Evolutionary conservation across 2,329 filamentous ascomycete genomes (phyloP).

Genomic region (Ciborinia camelliae): DNA sequence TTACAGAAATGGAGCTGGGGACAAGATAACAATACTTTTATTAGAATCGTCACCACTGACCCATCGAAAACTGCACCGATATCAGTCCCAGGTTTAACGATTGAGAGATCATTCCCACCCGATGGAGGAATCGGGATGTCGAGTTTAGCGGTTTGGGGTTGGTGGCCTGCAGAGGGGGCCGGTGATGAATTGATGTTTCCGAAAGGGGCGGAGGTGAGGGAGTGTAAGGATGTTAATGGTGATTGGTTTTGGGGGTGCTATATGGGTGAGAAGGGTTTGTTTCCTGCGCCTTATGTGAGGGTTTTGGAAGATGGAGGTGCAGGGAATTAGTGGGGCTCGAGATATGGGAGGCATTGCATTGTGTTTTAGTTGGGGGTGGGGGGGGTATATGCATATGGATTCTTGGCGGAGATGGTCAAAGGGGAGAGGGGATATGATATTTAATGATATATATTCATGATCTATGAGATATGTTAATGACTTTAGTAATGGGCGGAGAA

Average conservation of each 20-base stretch:
- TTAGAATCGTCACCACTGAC: conserved; percentile 50
- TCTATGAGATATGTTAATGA: neutral
- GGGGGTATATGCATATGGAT: neutral
- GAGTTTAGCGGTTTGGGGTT: conserved; percentile 68
- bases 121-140: conserved; percentile 68
- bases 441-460: neutral
- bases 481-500: neutral
- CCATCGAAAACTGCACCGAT: conserved; percentile 45
- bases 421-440: neutral
- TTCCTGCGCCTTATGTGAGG: conserved; percentile 74
- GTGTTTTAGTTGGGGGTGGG: neutral
- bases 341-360: neutral
- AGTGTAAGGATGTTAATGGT: conserved; percentile 82
- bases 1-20: conserved; percentile 54
- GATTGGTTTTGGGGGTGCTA: conserved; percentile 90
- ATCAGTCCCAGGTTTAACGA: conserved; percentile 24
- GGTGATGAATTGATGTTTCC: conserved; percentile 81
- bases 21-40: conserved; percentile 39
- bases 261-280: conserved; percentile 74
- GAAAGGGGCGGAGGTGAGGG: conserved; percentile 73
- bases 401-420: neutral
- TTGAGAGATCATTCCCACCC: conserved; percentile 57
- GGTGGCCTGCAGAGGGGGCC: conserved; percentile 62
- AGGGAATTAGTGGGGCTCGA: neutral
- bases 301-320: conserved; percentile 38